Evolutionary conservation across 140 eudicot genomes (phyloP), one percentile per base, ranked within the genome.

Genomic region (Senecio squalidus): DNA sequence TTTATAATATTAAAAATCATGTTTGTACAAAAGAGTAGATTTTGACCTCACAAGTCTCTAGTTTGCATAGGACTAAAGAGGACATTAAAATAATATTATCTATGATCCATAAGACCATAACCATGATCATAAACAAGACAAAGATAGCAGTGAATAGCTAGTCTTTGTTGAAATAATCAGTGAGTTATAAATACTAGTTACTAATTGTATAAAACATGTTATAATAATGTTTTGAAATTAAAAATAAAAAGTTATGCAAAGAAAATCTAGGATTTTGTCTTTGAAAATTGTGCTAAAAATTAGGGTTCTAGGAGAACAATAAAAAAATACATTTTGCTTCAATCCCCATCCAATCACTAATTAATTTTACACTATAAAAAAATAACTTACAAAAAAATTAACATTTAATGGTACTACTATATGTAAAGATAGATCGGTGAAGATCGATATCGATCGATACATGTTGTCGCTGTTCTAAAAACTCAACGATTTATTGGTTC

Each of bases 221-320:
- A 25, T 27, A 25, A 11, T 55, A 44, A 59, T 62, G 29, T n/a
- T n/a, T n/a, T 43, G 58, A 71, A 63, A 71, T 16, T 39, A 62
- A 31, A 55, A 71, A 45, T n/a, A n/a, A n/a, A n/a, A n/a, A n/a
- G n/a, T n/a, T n/a, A 29, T 46, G 63, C 63, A 39, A 39, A 62
- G 6, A 4, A 60, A 51, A 71, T 54, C 64, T 31, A 24, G 5
- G 67, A 16, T 54, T 29, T 29, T 46, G 16, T 39, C 67, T 56
- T 64, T 56, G 59, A 49, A 57, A 48, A 27, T 34, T 65, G 73
- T 49, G 62, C 72, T 65, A 39, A 49, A 34, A 65, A 48, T 48
- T 72, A 64, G 78, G 78, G 78, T 72, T 72, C 78, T 73, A 49
- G 36, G 73, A 64, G 40, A 27, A 41, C 26, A 62, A 49, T 28